A percentile compares a stretch with the other conserved stretches of the same genome.
These are phyloP conservation scores for Domatiomyces globalis DNA, from an alignment of 2,329 filamentous ascomycete genomes.

Conservation along the genomic window DNA sequence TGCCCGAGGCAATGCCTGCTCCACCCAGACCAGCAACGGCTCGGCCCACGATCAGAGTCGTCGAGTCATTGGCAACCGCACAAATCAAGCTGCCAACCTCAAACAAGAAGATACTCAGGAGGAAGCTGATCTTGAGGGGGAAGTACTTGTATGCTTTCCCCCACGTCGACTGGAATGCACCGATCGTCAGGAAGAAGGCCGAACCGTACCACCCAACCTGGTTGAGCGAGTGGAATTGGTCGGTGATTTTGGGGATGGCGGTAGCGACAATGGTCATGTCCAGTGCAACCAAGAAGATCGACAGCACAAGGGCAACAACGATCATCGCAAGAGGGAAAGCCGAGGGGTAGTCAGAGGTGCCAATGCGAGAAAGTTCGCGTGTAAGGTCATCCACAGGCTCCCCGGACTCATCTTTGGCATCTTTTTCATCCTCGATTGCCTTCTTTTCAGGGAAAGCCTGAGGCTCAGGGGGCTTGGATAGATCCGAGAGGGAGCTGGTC, in stretches of 20 bases:
- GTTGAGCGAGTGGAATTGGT: conserved; percentile 22
- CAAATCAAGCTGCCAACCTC: conserved; percentile 31
- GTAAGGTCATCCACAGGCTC: conserved; percentile 6
- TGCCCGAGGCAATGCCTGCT: conserved; percentile 23
- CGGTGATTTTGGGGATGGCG: conserved; percentile 25
- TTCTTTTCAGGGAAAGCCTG: neutral
- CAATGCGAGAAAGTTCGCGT: conserved; percentile 16
- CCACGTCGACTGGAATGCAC: conserved; percentile 22
- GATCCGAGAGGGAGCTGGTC: conserved; percentile 11
- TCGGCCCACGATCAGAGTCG: conserved; percentile 28
- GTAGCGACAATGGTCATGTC: conserved; percentile 21
- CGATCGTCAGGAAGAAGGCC: conserved; percentile 25
- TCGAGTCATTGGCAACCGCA: conserved; percentile 24
- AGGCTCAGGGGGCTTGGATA: conserved; percentile 10
- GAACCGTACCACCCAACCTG: conserved; percentile 26
- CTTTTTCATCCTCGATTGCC: conserved; percentile 2
- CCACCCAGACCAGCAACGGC: conserved; percentile 26
- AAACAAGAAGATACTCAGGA: conserved; percentile 28
- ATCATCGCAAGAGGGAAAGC: conserved; percentile 16
- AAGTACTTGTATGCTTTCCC: conserved; percentile 24
- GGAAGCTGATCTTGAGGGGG: conserved; percentile 22
- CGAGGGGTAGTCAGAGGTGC: conserved; percentile 16
- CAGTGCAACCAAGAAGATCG: conserved; percentile 18
- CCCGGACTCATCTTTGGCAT: conserved; percentile 6
- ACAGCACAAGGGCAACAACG: conserved; percentile 10